Percentiles rank a stretch among this genome's conserved stretches.
Evolutionary conservation across 106 monocot species (phyloP).

Genomic region (Hemerocallis citrina): DNA sequence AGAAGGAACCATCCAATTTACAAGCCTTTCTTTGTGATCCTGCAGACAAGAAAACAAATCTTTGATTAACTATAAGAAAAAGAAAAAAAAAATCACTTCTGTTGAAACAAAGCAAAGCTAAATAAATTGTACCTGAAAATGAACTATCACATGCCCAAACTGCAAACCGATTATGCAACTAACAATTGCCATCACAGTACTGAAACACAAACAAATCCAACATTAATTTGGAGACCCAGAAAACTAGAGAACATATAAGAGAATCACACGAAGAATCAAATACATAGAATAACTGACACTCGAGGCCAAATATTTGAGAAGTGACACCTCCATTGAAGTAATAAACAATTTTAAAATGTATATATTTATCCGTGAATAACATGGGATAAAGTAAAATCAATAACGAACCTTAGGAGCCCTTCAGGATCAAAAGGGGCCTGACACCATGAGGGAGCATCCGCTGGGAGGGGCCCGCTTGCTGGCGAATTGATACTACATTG

Average conservation of each 20-base stretch:
- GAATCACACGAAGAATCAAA: background rate
- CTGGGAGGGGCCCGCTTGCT: slow-evolving; percentile 66
- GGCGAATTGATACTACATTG: slow-evolving; percentile 88
- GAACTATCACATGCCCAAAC: slow-evolving; percentile 76
- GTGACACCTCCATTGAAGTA: too few species aligned
- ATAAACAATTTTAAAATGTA: too few species aligned
- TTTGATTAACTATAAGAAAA: background rate
- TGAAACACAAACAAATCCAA: slow-evolving; percentile 16
- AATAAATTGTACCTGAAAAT: slow-evolving; percentile 48
- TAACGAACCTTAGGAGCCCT: slow-evolving; percentile 69
- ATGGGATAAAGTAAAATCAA: too few species aligned
- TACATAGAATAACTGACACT: background rate
- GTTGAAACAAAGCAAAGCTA: background rate
- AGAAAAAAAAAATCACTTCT: background rate
- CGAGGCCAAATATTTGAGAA: background rate
- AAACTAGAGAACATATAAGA: background rate
- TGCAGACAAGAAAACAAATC: slow-evolving; percentile 12
- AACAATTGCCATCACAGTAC: slow-evolving; percentile 85
- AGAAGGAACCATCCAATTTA: slow-evolving; percentile 68
- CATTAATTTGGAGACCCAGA: background rate
- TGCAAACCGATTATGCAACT: slow-evolving; percentile 88
- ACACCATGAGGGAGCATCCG: slow-evolving; percentile 88
- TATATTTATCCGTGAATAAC: too few species aligned
- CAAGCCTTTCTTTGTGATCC: slow-evolving; percentile 68
- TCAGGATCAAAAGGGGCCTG: slow-evolving; percentile 98